Evolutionary conservation across 306 rosid species (phyloP).

Genomic region (Fagus crenata): DNA sequence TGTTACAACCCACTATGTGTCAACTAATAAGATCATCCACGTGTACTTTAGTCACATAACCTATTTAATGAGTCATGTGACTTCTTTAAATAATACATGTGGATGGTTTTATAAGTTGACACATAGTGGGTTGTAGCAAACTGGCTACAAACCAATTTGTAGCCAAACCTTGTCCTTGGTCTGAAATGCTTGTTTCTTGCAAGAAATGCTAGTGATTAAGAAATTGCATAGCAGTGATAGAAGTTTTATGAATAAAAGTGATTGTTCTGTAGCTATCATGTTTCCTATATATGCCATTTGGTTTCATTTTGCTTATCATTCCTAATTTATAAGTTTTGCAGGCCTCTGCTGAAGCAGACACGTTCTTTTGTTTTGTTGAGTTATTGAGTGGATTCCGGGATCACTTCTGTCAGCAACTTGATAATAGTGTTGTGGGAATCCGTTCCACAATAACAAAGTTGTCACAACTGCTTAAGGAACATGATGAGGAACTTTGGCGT

Average conservation of each 20-base stretch:
- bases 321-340: conserved; percentile 45
- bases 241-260: conserved; percentile 10
- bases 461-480: conserved; percentile 90
- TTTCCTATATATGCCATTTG: neutral
- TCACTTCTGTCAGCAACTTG: conserved; percentile 97
- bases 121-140: too few species aligned
- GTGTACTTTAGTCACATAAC: too few species aligned
- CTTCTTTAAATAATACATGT: too few species aligned
- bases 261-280: neutral
- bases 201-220: neutral
- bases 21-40: too few species aligned
- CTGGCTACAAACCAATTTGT: too few species aligned
- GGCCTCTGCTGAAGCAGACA: conserved; percentile 93
- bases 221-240: conserved; percentile 10
- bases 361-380: conserved; percentile 98
- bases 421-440: conserved; percentile 96
- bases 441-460: conserved; percentile 87
- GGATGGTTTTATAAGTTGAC: too few species aligned
- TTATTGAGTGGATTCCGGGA: conserved; percentile 93
- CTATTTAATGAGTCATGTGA: too few species aligned
- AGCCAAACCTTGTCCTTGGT: neutral
- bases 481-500: conserved; percentile 99
- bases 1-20: too few species aligned
- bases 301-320: conserved; percentile 34
- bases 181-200: neutral